phyloP scores from a whole-genome alignment of 2,329 filamentous ascomycete species.

The Domatiomyces catenatus region DNA sequence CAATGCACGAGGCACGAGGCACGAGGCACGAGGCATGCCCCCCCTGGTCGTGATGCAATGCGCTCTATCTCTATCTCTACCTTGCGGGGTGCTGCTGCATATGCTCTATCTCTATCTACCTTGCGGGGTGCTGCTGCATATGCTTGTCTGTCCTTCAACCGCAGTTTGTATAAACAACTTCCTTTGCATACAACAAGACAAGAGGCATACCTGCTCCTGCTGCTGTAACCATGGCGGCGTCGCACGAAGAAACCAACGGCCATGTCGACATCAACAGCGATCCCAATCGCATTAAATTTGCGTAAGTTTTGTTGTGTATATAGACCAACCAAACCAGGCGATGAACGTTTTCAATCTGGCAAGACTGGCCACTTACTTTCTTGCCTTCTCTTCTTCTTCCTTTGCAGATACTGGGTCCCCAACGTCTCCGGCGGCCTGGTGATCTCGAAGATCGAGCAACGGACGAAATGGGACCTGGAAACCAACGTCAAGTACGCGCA shows the following conservation, averaged over 20 bases:
- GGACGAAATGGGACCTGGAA: conserved; percentile 34
- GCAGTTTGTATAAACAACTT: not conserved
- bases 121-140: too few species aligned
- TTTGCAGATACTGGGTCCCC: conserved; percentile 36
- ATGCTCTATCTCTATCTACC: too few species aligned
- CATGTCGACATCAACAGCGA: conserved; percentile 25
- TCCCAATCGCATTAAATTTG: conserved; percentile 32
- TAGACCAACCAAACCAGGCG: not conserved
- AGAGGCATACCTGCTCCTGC: not conserved
- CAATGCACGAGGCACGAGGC: too few species aligned
- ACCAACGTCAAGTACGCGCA: conserved; percentile 36
- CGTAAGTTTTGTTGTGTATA: conserved; percentile 14
- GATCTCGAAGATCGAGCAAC: conserved; percentile 37
- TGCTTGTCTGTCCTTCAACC: not conserved
- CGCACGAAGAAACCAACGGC: not conserved
- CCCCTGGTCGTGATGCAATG: too few species aligned
- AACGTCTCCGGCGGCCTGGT: conserved; percentile 40
- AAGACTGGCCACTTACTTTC: too few species aligned
- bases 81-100: too few species aligned
- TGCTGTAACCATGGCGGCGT: not conserved
- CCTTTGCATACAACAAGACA: not conserved
- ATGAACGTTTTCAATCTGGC: not conserved
- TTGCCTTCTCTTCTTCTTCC: too few species aligned
- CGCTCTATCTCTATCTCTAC: too few species aligned
- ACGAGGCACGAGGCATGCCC: too few species aligned